These are phyloP conservation scores for Ambispora gerdemannii DNA, from an alignment of 192 early-diverging fungal species.

Conservation along the genomic window DNA sequence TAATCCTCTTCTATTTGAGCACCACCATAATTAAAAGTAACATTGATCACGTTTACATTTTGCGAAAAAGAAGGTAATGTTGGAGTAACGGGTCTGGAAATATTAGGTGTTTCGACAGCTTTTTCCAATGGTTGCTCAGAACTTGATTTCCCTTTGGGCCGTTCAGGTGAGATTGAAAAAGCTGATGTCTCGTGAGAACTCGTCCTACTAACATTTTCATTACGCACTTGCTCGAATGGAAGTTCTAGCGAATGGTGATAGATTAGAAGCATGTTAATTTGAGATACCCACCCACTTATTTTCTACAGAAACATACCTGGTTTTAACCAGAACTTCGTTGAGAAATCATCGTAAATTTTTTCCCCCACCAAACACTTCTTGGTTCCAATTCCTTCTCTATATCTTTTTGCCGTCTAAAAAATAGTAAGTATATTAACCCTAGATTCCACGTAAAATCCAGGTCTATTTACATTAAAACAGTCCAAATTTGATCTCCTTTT, in stretches of 20 bases:
- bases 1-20: constrained; percentile 1
- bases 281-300: not conserved
- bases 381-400: not conserved
- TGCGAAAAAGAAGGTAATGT: constrained; percentile 3
- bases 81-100: constrained; percentile 1
- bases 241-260: too few relatives aligned
- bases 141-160: too few relatives aligned
- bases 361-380: too few relatives aligned
- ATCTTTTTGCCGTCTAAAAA: not conserved
- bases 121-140: not conserved
- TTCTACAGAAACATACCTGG: not conserved
- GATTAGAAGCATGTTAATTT: too few relatives aligned
- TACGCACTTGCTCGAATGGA: not conserved
- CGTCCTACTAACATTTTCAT: not conserved
- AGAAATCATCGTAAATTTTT: not conserved
- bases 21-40: too few relatives aligned
- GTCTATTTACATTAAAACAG: not conserved
- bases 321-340: not conserved
- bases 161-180: not conserved
- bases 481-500: not conserved
- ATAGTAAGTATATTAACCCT: not conserved
- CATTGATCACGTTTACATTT: constrained; percentile 2
- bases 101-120: not conserved
- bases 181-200: not conserved
- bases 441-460: too few relatives aligned